These are phyloP conservation scores for Prunella vulgaris DNA, from an alignment of 257 asterid species.

Conservation along the genomic window DNA sequence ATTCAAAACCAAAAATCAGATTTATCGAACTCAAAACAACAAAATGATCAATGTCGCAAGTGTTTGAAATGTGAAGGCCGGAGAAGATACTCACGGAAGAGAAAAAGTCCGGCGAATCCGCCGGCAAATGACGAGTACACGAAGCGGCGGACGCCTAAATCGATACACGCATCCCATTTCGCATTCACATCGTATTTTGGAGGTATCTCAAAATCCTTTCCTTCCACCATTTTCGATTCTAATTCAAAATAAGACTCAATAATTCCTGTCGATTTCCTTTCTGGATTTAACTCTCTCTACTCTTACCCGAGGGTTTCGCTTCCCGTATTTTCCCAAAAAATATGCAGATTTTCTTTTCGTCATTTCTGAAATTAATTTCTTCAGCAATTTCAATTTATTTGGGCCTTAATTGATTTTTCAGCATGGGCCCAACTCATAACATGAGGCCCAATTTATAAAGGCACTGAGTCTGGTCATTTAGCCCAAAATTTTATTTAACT, in stretches of 20 bases:
- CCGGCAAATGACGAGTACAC: constrained; percentile 65
- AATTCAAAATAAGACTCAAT: background rate
- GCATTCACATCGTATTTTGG: constrained; percentile 57
- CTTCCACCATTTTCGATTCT: constrained; percentile 43
- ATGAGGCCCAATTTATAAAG: constrained; percentile 3
- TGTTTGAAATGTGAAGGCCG: background rate
- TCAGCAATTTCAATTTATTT: background rate
- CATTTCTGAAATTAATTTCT: background rate
- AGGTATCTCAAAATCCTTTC: constrained; percentile 41
- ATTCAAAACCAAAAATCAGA: background rate
- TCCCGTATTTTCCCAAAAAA: constrained; percentile 10
- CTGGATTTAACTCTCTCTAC: constrained; percentile 2
- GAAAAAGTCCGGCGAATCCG: constrained; percentile 63
- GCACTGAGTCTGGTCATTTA: background rate
- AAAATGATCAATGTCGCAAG: background rate
- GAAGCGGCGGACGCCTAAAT: constrained; percentile 62
- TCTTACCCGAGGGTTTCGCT: constrained; percentile 35
- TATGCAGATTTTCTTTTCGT: background rate
- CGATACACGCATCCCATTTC: constrained; percentile 76
- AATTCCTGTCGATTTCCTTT: constrained; percentile 7
- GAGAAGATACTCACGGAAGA: constrained; percentile 47
- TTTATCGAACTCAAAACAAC: background rate
- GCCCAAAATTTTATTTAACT: background rate
- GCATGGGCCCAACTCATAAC: background rate
- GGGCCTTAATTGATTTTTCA: constrained; percentile 11